Evolutionary conservation across 192 early-diverging fungal species (phyloP).

Genomic region (Dissophora globulifera): DNA sequence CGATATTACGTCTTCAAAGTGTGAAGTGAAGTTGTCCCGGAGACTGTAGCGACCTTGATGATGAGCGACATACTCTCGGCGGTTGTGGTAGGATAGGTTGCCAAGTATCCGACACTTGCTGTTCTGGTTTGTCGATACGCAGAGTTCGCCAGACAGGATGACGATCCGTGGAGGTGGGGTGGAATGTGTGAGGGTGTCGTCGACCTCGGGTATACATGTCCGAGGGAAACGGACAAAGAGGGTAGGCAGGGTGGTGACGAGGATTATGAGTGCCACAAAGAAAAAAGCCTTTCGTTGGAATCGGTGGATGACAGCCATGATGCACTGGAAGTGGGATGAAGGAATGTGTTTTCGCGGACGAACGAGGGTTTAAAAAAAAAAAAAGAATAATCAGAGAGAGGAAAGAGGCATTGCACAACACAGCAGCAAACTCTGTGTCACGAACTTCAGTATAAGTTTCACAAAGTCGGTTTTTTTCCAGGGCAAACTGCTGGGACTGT

Average conservation of each 20-base stretch:
- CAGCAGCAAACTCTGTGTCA: too few species aligned
- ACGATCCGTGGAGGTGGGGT: constrained; percentile 12
- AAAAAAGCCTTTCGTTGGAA: constrained; percentile 2
- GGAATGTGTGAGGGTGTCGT: not conserved
- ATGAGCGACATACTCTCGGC: constrained; percentile 16
- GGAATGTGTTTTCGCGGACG: too few species aligned
- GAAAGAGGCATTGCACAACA: too few species aligned
- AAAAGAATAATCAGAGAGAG: too few species aligned
- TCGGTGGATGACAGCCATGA: constrained; percentile 2
- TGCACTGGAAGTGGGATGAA: too few species aligned
- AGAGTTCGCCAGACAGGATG: constrained; percentile 29
- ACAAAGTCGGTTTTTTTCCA: too few species aligned
- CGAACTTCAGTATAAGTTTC: too few species aligned
- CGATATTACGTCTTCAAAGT: constrained; percentile 13
- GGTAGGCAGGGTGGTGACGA: constrained; percentile 1
- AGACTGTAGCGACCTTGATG: constrained; percentile 26
- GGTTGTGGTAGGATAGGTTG: constrained; percentile 14
- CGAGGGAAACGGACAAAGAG: constrained; percentile 22
- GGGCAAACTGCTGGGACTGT: too few species aligned
- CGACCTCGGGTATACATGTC: constrained; percentile 15
- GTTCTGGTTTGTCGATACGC: not conserved
- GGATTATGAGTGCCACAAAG: not conserved
- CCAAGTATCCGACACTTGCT: constrained; percentile 10
- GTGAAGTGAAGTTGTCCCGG: constrained; percentile 24
- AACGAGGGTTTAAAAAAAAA: too few species aligned